phyloP scores from a whole-genome alignment of 306 rosid genomes.

The Arachis hypogaea region DNA sequence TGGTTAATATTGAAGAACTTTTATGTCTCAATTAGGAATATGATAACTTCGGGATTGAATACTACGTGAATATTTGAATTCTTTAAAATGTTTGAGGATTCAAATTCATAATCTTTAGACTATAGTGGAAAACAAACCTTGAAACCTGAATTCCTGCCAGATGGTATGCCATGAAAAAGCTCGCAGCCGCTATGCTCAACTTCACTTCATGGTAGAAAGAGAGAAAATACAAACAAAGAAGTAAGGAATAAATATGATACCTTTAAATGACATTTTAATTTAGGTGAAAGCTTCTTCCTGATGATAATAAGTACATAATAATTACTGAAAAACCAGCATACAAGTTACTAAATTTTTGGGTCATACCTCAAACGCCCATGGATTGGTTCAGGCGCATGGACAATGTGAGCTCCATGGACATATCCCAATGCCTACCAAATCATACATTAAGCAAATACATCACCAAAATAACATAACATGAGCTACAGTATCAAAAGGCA shows the following conservation, averaged over 20 bases:
- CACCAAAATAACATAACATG: conserved; percentile 5
- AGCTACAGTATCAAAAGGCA: conserved; percentile 17
- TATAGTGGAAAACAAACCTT: conserved; percentile 60
- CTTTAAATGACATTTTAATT: conserved; percentile 12
- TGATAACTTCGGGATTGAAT: conserved; percentile 1
- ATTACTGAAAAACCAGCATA: conserved; percentile 24
- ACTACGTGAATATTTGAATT: conserved; percentile 14
- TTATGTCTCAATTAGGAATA: conserved; percentile 7
- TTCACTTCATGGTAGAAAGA: conserved; percentile 63
- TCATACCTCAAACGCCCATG: conserved; percentile 92
- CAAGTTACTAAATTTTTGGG: conserved; percentile 26
- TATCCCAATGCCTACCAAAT: conserved; percentile 85
- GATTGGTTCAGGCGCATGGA: conserved; percentile 90
- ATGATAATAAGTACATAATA: conserved; percentile 23
- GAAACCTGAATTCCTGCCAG: conserved; percentile 85
- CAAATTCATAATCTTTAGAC: conserved; percentile 30
- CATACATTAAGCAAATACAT: conserved; percentile 35
- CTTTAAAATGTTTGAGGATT: conserved; percentile 13
- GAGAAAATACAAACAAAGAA: conserved; percentile 18
- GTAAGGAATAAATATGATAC: conserved; percentile 23
- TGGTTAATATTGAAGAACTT: conserved; percentile 27
- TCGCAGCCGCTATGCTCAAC: conserved; percentile 79
- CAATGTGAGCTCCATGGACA: conserved; percentile 89
- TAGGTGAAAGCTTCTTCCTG: conserved; percentile 23
- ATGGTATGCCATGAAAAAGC: conserved; percentile 83